phyloP scores from a whole-genome alignment of 345 rosid species.

The Ricinus communis region DNA sequence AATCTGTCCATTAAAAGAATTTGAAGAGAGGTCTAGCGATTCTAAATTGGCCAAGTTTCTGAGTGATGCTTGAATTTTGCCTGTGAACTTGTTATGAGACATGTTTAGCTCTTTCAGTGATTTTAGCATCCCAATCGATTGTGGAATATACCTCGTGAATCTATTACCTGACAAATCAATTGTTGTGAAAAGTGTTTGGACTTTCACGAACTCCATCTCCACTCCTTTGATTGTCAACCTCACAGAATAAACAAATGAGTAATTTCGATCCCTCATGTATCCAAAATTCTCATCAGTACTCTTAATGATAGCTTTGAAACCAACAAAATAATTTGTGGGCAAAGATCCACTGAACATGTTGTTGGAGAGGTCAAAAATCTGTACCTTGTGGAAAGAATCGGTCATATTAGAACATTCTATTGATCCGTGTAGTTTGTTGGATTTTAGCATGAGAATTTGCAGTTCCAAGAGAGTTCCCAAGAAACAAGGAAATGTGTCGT shows the following conservation, averaged over 20 bases:
- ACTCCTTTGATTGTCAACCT: not conserved
- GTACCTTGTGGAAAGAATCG: constrained; percentile 14
- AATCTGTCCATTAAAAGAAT: not conserved
- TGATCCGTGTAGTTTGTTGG: constrained; percentile 28
- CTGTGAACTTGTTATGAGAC: constrained; percentile 8
- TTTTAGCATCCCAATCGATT: not conserved
- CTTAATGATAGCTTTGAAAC: constrained; percentile 5
- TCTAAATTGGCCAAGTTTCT: constrained; percentile 5
- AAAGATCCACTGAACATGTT: constrained; percentile 34
- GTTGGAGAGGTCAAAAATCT: constrained; percentile 27
- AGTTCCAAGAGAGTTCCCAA: constrained; percentile 23
- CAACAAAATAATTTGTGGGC: not conserved
- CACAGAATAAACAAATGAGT: constrained; percentile 1
- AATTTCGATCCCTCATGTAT: not conserved
- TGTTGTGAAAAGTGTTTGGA: not conserved
- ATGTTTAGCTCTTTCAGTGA: constrained; percentile 5
- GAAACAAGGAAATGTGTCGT: constrained; percentile 31
- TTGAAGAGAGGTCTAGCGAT: constrained; percentile 13
- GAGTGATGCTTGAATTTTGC: not conserved
- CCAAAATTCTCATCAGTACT: not conserved
- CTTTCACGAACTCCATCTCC: not conserved
- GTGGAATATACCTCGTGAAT: not conserved
- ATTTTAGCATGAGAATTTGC: constrained; percentile 24
- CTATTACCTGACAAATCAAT: constrained; percentile 9
- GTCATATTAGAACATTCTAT: not conserved